These are phyloP conservation scores for Magnolia changhungtana DNA, from an alignment of 164 flowering plant species.

Conservation along the genomic window DNA sequence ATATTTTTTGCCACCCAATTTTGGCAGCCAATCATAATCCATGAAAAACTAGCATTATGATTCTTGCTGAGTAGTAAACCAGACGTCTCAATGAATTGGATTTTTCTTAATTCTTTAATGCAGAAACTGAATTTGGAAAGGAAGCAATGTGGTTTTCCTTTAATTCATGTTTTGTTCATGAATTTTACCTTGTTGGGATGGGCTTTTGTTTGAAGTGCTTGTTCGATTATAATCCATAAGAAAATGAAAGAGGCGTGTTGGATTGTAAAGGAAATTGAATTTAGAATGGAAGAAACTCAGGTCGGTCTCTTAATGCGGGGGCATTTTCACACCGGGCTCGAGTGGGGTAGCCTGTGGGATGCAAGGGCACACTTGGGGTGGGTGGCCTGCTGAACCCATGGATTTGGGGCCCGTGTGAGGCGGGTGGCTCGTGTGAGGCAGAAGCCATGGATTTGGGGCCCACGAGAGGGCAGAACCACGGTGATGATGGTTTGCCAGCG, in stretches of 20 bases:
- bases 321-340: no score
- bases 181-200: background rate
- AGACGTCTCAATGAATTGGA: background rate
- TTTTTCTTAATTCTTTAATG: background rate
- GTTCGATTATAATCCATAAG: background rate
- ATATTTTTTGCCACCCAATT: no score
- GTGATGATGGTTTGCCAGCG: no score
- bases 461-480: no score
- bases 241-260: background rate
- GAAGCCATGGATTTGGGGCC: no score
- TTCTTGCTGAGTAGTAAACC: background rate
- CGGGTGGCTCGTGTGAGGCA: no score
- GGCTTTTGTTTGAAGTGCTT: background rate
- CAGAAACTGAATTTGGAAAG: background rate
- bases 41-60: background rate
- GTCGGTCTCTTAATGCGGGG: no score
- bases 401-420: no score
- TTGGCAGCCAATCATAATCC: background rate
- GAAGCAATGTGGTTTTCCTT: background rate
- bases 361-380: no score
- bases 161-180: background rate
- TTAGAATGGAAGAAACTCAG: background rate
- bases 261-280: background rate
- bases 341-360: no score
- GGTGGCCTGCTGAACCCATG: no score